Conservation (phyloP, 768 basidiomycete genomes). For the Baorangia bicolor region DNA sequence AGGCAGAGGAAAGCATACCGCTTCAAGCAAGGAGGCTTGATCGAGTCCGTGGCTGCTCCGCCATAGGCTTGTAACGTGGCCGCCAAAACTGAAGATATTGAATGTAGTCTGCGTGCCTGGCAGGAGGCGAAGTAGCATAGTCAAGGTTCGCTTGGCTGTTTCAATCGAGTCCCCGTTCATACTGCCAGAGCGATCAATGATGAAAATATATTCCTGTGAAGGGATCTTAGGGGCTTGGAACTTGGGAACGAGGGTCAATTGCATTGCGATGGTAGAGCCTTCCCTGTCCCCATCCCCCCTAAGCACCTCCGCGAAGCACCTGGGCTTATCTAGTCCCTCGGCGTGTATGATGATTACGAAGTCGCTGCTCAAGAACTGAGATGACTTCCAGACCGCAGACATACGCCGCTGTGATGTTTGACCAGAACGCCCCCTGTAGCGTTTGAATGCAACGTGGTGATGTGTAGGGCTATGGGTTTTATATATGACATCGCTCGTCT, state of each 20-base stretch:
- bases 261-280: slow-evolving; percentile 44
- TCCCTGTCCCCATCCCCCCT: slow-evolving; percentile 1
- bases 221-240: slow-evolving; percentile 42
- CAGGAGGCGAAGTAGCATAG: slow-evolving; percentile 48
- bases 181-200: slow-evolving; percentile 59
- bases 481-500: slow-evolving; percentile 46
- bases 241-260: slow-evolving; percentile 54
- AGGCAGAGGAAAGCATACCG: slow-evolving; percentile 29
- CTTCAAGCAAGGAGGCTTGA: slow-evolving; percentile 30
- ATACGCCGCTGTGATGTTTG: slow-evolving; percentile 40
- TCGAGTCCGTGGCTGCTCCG: slow-evolving; percentile 32
- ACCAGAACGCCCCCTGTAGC: slow-evolving; percentile 36
- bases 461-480: slow-evolving; percentile 47
- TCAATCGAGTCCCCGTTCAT: slow-evolving; percentile 45
- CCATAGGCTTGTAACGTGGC: slow-evolving; percentile 34
- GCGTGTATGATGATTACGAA: slow-evolving; percentile 53
- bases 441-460: slow-evolving; percentile 27
- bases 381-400: slow-evolving; percentile 41
- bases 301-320: slow-evolving; percentile 54
- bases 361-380: slow-evolving; percentile 44
- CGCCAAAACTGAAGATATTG: slow-evolving; percentile 61
- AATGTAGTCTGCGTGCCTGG: slow-evolving; percentile 43
- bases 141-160: slow-evolving; percentile 47
- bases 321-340: slow-evolving; percentile 48
- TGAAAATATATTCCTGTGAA: slow-evolving; percentile 57